Evolutionary conservation across 352 stramenopile genomes (phyloP).

Genomic region (Pythium grandisporangium): DNA sequence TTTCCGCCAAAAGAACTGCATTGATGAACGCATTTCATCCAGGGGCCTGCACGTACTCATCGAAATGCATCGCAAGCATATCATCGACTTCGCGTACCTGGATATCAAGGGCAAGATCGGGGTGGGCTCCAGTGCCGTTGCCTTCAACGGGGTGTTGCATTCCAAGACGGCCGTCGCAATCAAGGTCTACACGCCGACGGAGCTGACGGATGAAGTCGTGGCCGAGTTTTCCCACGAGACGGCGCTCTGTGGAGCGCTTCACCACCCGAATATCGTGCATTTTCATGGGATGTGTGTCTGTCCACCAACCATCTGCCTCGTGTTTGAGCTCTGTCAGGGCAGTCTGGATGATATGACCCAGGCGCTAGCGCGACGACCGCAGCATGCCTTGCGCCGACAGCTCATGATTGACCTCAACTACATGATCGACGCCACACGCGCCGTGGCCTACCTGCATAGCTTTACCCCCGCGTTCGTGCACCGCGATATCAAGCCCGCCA

Average conservation of each 20-base stretch:
- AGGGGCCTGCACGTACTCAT: constrained; percentile 56
- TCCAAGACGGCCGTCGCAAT: background rate
- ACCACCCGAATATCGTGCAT: background rate
- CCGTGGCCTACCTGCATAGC: background rate
- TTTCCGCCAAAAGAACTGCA: background rate
- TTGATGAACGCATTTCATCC: constrained; percentile 50
- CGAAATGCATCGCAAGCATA: constrained; percentile 56
- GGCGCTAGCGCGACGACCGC: background rate
- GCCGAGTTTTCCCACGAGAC: background rate
- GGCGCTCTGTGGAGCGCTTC: background rate
- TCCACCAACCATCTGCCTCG: background rate
- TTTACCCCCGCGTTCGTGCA: background rate
- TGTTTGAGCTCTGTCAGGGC: background rate
- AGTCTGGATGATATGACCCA: background rate
- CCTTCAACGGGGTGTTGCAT: background rate
- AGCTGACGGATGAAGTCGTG: background rate
- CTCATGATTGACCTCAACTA: background rate
- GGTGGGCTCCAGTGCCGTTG: background rate
- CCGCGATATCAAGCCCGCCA: background rate
- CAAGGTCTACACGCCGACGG: background rate
- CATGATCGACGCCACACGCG: background rate
- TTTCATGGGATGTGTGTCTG: background rate
- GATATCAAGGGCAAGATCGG: constrained; percentile 9
- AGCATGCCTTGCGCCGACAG: background rate
- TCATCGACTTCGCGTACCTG: constrained; percentile 57